Evolutionary conservation across 257 asterid species (phyloP), one percentile per base, ranked within the genome.

Genomic region (Asclepias syriaca): DNA sequence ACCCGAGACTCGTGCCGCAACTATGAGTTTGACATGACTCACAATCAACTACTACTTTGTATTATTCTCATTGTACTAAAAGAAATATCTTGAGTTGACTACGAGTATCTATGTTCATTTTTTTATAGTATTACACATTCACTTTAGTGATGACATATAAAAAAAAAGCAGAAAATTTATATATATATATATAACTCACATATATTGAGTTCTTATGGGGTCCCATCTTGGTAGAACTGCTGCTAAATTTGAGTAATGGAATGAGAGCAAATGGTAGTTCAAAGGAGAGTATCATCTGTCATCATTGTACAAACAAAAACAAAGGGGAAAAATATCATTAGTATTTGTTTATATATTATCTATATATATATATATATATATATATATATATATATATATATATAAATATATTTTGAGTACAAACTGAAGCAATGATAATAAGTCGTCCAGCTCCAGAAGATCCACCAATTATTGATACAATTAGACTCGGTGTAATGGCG

Each of bases 361-460:
- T 21, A 4, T 3, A 0, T 3, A 34, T 39, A 0, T 39, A 19
- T 65, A 13, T 16, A 21, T n/a, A n/a, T n/a, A n/a, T n/a, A n/a
- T n/a, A n/a, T n/a, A n/a, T n/a, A n/a, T n/a, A n/a, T n/a, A n/a
- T n/a, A n/a, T n/a, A n/a, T n/a, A n/a, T 13, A 27, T 3, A 29
- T 2, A 29, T 34, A 34, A 46, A 53, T 5, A 63, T 7, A 61
- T 16, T 32, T 0, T 5, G 65, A 0, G 45, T 65, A 82, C 87
- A n/a, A 70, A 94, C 98, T 73, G 97, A 94, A 77, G 98, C 98
- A 10, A 94, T 91, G 79, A 94, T 88, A 77, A 94, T 94, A 11
- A 94, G 81, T 24, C 89, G 87, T 18, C 97, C 97, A 8, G 98
- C 96, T 54, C 92, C 96, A 0, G 96, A 77, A 37, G 98, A 74